phyloP scores from a whole-genome alignment of 352 stramenopile species.

The Phytophthora colocasiae region DNA sequence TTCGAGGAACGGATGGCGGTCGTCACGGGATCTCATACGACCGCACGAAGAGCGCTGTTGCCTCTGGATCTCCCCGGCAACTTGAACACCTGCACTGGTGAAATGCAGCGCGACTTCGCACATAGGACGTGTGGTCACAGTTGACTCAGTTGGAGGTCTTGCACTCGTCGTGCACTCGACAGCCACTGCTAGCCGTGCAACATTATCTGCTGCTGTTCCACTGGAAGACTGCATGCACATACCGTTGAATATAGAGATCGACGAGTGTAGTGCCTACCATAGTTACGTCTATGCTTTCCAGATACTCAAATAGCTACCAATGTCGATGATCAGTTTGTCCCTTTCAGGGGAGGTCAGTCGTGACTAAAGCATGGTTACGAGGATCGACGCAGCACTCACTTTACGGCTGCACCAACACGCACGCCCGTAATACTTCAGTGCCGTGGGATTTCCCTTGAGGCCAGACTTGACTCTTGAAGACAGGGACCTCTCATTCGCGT shows the following conservation, averaged over 20 bases:
- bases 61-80: not conserved
- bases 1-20: not conserved
- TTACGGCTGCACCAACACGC: constrained; percentile 4
- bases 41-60: not conserved
- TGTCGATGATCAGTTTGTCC: too few relatives aligned
- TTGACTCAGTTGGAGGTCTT: constrained; percentile 2
- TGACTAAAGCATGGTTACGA: too few relatives aligned
- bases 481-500: constrained; percentile 5
- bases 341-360: too few relatives aligned
- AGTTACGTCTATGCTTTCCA: too few relatives aligned
- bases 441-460: constrained; percentile 6
- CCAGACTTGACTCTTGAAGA: constrained; percentile 9
- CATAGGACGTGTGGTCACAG: not conserved
- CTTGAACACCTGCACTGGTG: not conserved
- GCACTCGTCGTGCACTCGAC: constrained; percentile 12
- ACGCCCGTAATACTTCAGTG: constrained; percentile 4
- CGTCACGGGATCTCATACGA: not conserved
- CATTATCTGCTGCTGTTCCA: constrained; percentile 4
- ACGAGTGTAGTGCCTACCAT: too few relatives aligned
- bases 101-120: constrained; percentile 11
- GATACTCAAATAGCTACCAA: too few relatives aligned
- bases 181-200: not conserved
- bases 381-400: not conserved
- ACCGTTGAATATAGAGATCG: too few relatives aligned
- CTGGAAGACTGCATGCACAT: not conserved